phyloP scores from a whole-genome alignment of 208 protist genomes.

The Plasmodiophora brassicae region DNA sequence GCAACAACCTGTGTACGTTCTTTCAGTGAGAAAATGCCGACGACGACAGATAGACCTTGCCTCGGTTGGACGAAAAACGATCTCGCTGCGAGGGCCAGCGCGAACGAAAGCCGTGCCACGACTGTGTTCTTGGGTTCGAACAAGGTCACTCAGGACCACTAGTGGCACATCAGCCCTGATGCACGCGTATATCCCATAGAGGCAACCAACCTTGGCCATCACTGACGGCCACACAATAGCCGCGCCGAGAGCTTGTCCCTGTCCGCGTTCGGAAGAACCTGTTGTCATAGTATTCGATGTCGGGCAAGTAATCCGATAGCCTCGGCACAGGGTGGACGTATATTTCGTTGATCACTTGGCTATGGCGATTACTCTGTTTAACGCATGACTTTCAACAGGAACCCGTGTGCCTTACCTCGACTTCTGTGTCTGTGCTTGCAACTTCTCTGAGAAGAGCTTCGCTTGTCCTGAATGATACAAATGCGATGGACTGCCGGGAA shows the following conservation, averaged over 20 bases:
- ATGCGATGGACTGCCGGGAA: background rate
- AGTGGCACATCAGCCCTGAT: too few species aligned
- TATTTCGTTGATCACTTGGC: background rate
- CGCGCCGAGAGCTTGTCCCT: background rate
- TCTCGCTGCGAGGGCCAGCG: background rate
- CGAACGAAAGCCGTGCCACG: slow-evolving; percentile 6
- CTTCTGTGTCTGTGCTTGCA: background rate
- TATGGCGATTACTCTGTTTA: background rate
- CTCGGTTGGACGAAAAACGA: background rate
- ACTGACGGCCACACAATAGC: background rate
- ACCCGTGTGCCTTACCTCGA: background rate
- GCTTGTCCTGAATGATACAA: slow-evolving; percentile 24
- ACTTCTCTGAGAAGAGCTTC: background rate
- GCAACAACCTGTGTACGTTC: slow-evolving; percentile 37
- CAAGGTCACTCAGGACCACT: background rate
- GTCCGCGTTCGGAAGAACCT: slow-evolving; percentile 15
- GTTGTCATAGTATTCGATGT: slow-evolving; percentile 20
- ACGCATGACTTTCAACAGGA: background rate
- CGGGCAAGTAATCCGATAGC: background rate
- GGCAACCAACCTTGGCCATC: background rate
- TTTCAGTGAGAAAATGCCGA: background rate
- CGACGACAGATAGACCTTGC: too few species aligned
- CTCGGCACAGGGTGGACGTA: background rate
- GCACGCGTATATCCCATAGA: background rate
- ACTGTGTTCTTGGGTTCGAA: background rate